Evolutionary conservation across 768 basidiomycete genomes (phyloP).

Genomic region (Cubamyces sp.): DNA sequence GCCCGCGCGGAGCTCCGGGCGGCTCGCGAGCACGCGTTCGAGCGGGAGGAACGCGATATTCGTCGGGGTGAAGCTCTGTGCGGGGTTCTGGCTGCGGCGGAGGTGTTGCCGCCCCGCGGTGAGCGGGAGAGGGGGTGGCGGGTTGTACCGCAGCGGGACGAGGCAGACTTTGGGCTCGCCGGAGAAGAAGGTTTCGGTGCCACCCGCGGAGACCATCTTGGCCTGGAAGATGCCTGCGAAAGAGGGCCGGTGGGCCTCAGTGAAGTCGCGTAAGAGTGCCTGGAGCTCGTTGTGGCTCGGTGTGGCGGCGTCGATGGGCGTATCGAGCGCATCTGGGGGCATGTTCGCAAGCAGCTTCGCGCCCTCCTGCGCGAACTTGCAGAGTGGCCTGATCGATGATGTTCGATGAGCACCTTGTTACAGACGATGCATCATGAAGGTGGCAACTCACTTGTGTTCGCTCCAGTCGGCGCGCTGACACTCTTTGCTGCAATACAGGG

Average conservation of each 20-base stretch:
- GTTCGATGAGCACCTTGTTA: background rate
- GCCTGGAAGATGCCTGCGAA: background rate
- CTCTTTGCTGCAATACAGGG: conserved; percentile 1
- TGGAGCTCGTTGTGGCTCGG: background rate
- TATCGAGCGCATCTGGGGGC: background rate
- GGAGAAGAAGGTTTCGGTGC: background rate
- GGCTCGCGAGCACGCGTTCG: background rate
- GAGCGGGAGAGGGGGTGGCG: too few relatives aligned
- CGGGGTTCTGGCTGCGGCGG: background rate
- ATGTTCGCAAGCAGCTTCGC: background rate
- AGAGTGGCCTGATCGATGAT: background rate
- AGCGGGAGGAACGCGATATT: conserved; percentile 1
- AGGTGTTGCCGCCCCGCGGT: too few relatives aligned
- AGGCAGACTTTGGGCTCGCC: conserved; percentile 1
- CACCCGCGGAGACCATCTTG: background rate
- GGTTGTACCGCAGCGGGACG: conserved; percentile 2
- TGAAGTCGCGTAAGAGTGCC: conserved; percentile 1
- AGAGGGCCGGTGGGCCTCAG: conserved; percentile 2
- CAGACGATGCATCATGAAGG: too few relatives aligned
- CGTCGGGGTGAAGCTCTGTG: conserved; percentile 1
- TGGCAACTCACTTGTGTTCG: conserved; percentile 2
- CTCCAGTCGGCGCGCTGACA: conserved; percentile 7
- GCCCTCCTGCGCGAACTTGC: background rate
- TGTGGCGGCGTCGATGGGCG: background rate
- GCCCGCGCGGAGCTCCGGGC: background rate